phyloP scores from a whole-genome alignment of 2,329 filamentous ascomycete genomes.

The Phyllosticta ampelicida region DNA sequence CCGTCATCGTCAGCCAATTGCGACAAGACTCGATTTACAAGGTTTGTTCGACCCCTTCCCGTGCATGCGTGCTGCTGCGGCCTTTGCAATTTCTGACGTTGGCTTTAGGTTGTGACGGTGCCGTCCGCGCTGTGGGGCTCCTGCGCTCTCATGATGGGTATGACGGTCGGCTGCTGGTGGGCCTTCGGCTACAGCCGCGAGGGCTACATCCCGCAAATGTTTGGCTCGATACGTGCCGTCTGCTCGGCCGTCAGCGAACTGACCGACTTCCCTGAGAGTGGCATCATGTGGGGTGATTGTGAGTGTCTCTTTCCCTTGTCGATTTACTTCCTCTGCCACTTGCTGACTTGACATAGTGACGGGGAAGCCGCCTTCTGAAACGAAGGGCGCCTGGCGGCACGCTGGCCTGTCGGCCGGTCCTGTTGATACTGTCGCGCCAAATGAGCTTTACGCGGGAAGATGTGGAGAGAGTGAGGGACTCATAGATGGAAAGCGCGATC shows the following conservation, averaged over 20 bases:
- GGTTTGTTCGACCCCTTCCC: conserved; percentile 8
- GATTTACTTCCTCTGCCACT: neutral
- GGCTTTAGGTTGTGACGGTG: conserved; percentile 17
- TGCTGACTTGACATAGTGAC: neutral
- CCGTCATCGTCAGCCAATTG: neutral
- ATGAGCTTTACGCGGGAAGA: conserved; percentile 19
- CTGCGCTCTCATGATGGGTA: conserved; percentile 19
- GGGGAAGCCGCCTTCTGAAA: conserved; percentile 14
- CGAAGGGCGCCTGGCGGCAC: conserved; percentile 21
- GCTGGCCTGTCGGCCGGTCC: conserved; percentile 20
- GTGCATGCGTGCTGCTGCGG: neutral
- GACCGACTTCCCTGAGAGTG: conserved; percentile 18
- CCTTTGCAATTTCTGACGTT: neutral
- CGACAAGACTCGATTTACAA: conserved; percentile 19
- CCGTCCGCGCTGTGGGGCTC: conserved; percentile 17
- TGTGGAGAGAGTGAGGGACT: neutral
- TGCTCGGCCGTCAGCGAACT: conserved; percentile 20
- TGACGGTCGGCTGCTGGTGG: conserved; percentile 23
- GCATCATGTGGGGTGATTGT: conserved; percentile 9
- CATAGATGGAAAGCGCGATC: neutral
- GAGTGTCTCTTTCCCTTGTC: neutral
- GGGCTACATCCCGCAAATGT: conserved; percentile 25
- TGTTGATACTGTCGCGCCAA: conserved; percentile 18
- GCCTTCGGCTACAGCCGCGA: conserved; percentile 22
- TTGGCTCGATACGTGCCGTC: conserved; percentile 21